Percentiles rank a stretch among this genome's conserved stretches.
These are phyloP conservation scores for Lipomyces yamadae DNA, from an alignment of 805 yeast species.

Conservation along the genomic window DNA sequence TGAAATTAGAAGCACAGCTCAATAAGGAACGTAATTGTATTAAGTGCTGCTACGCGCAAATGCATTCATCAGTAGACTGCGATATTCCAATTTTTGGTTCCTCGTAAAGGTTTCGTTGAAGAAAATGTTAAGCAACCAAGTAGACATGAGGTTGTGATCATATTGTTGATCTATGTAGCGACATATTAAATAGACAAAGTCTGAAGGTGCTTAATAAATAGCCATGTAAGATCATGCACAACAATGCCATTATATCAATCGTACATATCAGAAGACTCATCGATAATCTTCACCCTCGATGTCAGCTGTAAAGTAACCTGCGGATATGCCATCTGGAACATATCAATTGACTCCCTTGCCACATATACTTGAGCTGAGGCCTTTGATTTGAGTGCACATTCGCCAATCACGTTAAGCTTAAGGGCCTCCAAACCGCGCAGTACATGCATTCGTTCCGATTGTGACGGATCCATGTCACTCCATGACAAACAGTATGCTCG, in stretches of 20 bases:
- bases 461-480: background rate
- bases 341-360: background rate
- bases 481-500: background rate
- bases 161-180: too few relatives aligned
- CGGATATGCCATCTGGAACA: conserved; percentile 3
- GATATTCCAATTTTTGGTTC: background rate
- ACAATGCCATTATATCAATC: background rate
- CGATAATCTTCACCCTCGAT: background rate
- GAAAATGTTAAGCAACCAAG: too few relatives aligned
- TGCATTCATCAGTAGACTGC: background rate
- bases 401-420: conserved; percentile 2
- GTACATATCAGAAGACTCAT: background rate
- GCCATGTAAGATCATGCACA: too few relatives aligned
- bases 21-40: background rate
- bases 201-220: too few relatives aligned
- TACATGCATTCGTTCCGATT: conserved; percentile 5
- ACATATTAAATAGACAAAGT: too few relatives aligned
- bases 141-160: too few relatives aligned
- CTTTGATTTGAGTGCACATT: background rate
- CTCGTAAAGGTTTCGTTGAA: background rate
- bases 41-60: background rate
- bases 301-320: background rate
- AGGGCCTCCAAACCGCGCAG: background rate
- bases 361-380: background rate
- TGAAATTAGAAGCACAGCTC: background rate